phyloP scores from a whole-genome alignment of 202 grass and related monocot genomes.

The Schoenoplectus triqueter region DNA sequence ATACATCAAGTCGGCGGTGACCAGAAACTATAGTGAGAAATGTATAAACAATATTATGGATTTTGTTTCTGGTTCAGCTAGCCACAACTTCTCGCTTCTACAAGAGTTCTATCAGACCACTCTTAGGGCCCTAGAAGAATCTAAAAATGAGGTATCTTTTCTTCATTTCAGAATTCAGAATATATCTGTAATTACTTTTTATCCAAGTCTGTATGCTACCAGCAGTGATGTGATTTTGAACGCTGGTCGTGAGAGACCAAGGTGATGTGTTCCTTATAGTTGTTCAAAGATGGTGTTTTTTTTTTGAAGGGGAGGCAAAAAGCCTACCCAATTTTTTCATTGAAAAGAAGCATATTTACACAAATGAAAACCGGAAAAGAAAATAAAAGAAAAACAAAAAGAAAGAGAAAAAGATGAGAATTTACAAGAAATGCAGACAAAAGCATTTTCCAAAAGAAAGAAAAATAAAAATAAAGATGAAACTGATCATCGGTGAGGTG shows the following conservation, averaged over 20 bases:
- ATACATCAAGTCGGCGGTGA: constrained; percentile 97
- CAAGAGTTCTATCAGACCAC: constrained; percentile 99
- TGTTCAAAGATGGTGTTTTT: not conserved
- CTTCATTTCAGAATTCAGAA: not conserved
- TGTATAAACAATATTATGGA: constrained; percentile 99
- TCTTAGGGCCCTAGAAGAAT: constrained; percentile 91
- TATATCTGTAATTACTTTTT: not conserved
- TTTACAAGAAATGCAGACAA: too few relatives aligned
- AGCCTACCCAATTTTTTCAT: too few relatives aligned
- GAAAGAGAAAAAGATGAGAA: too few relatives aligned
- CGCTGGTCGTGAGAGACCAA: not conserved
- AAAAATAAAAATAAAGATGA: too few relatives aligned
- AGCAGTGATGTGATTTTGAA: constrained; percentile 5
- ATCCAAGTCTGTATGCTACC: not conserved
- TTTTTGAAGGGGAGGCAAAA: too few relatives aligned
- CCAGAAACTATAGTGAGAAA: constrained; percentile 99
- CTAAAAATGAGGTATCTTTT: constrained; percentile 85
- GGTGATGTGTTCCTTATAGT: not conserved
- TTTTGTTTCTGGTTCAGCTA: constrained; percentile 97
- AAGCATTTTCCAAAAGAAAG: too few relatives aligned
- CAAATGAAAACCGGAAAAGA: too few relatives aligned
- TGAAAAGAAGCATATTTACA: too few relatives aligned
- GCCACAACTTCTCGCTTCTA: constrained; percentile 88
- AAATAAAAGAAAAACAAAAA: too few relatives aligned
- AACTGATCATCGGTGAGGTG: too few relatives aligned